Evolutionary conservation across 1,284 basidiomycete species (phyloP).

Genomic region (Boletus holoroseus): DNA sequence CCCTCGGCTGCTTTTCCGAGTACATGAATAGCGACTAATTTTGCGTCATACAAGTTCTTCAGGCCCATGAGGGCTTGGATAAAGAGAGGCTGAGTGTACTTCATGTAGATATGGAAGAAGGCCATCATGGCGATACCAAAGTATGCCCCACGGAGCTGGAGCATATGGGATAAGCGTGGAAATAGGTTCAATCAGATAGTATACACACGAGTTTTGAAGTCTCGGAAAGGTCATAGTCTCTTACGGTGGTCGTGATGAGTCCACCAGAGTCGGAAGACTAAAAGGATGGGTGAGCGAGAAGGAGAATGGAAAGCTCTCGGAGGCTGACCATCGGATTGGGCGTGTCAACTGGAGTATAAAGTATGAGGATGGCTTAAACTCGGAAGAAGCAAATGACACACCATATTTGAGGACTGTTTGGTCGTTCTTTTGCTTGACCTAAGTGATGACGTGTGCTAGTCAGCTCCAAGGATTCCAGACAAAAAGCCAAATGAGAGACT

Average conservation of each 20-base stretch:
- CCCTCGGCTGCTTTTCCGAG: slow-evolving; percentile 75
- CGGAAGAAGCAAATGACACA: slow-evolving; percentile 33
- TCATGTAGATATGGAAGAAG: slow-evolving; percentile 84
- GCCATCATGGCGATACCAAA: slow-evolving; percentile 84
- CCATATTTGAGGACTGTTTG: slow-evolving; percentile 93
- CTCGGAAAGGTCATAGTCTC: slow-evolving; percentile 90
- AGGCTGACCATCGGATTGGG: slow-evolving; percentile 53
- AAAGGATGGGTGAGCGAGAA: slow-evolving; percentile 7
- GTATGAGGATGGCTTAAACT: not conserved
- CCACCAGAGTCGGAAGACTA: slow-evolving; percentile 71
- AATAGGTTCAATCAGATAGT: not conserved
- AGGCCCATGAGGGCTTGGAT: slow-evolving; percentile 87
- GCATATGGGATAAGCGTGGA: not conserved
- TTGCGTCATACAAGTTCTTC: slow-evolving; percentile 83
- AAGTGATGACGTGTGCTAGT: slow-evolving; percentile 23
- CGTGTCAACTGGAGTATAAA: slow-evolving; percentile 48
- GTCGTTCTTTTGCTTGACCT: slow-evolving; percentile 95
- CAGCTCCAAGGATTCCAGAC: not conserved
- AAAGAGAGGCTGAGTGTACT: slow-evolving; percentile 90
- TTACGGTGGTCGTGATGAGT: slow-evolving; percentile 86
- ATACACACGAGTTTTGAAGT: slow-evolving; percentile 76
- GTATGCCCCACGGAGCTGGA: slow-evolving; percentile 64
- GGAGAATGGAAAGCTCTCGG: not conserved
- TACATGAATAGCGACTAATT: slow-evolving; percentile 74
- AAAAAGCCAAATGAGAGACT: slow-evolving; percentile 23